Evolutionary conservation across 1,284 basidiomycete species (phyloP).

Genomic region (Austropuccinia psidii): DNA sequence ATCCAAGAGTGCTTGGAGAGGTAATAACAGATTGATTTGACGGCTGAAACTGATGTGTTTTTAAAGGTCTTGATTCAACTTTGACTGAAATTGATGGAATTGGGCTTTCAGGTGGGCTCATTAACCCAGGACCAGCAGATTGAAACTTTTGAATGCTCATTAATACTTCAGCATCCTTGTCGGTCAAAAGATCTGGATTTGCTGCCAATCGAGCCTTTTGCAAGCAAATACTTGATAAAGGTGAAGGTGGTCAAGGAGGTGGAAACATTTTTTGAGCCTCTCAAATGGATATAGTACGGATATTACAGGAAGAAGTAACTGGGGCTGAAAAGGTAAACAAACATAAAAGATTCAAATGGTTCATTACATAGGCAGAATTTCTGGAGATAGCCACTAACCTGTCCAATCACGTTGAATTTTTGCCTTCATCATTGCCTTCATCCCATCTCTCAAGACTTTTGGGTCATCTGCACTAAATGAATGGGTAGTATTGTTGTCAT

Average conservation of each 20-base stretch:
- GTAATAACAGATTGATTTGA: conserved; percentile 14
- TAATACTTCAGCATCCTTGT: conserved; percentile 49
- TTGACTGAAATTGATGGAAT: conserved; percentile 40
- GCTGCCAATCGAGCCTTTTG: conserved; percentile 79
- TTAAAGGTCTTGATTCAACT: conserved; percentile 45
- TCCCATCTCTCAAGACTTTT: conserved; percentile 79
- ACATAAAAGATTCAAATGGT: conserved; percentile 21
- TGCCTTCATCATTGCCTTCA: conserved; percentile 99
- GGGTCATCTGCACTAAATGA: conserved; percentile 88
- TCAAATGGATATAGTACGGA: conserved; percentile 87
- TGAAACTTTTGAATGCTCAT: conserved; percentile 43
- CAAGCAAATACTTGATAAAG: conserved; percentile 72
- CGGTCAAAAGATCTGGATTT: conserved; percentile 81
- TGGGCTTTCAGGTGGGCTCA: conserved; percentile 43
- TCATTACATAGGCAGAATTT: background rate
- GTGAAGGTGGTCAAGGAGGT: conserved; percentile 86
- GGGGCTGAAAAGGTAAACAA: conserved; percentile 57
- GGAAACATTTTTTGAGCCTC: conserved; percentile 95
- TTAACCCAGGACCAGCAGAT: conserved; percentile 41
- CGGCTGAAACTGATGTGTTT: conserved; percentile 42
- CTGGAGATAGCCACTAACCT: conserved; percentile 54
- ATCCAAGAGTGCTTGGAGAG: background rate
- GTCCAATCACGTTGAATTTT: conserved; percentile 88
- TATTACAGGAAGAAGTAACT: conserved; percentile 92
- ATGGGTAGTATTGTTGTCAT: conserved; percentile 78